Base-by-base conservation (phyloP, 129 eudicot species). In the Artemisia annua region DNA sequence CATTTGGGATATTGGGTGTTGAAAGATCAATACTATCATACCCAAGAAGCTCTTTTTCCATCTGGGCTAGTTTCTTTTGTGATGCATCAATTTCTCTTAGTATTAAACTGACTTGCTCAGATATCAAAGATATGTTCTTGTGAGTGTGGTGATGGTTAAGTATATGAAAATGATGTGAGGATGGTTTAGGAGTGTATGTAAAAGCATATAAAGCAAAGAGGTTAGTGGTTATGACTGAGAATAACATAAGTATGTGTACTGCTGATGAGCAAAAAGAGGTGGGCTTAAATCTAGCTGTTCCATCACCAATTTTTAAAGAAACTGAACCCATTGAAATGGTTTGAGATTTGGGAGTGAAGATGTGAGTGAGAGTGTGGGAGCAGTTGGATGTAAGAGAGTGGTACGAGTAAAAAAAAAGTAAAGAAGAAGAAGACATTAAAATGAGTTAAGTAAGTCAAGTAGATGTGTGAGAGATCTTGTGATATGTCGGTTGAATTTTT, bases 281-380 rank as follows among this genome's bases (percentile, higher is more conserved):
- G 56, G 82, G 78, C 81, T 85, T 94, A 87, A 94, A 94, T 85
- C 97, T 90, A n/a, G 96, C 99, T 0, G 99, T 94, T 67, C 99
- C 99, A 57, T 94, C 99, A 11, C 99, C 99, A 26, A 94, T 90
- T 71, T 94, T 94, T 46, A 94, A 76, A 2, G 99, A 94, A 75
- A 94, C 99, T 2, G 97, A 84, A 2, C 99, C 99, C 99, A 94
- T 94, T 67, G 66, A 11, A 39, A 13, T n/a, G n/a, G n/a, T 78
- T 71, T 39, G 55, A 51, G 56, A 48, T 20, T 17, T 39, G 82
- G 20, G 51, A 61, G 48, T 18, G 77, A 7, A 20, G 78, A 78
- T 65, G 93, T 64, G 77, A 20, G 22, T n/a, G n/a, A 20, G 22
- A 20, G 22, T 20, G 22, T 20, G 22, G 22, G 22, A 20, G 22